Evolutionary conservation across 805 yeast genomes (phyloP), one percentile per base, ranked within the genome.

Genomic region (Yamadazyma ubonensis): DNA sequence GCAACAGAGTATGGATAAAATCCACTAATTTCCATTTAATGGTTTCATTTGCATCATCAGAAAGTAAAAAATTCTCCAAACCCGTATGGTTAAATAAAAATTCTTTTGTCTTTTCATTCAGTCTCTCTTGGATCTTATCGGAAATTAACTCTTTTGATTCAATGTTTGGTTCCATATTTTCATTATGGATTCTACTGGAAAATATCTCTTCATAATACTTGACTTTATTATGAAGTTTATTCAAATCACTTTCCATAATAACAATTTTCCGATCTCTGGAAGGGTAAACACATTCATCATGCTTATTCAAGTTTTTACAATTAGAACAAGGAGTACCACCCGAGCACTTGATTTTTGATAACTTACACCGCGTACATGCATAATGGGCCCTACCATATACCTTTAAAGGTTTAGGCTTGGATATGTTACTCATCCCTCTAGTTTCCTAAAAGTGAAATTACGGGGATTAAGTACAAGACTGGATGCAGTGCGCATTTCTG

Each of bases 301-400:
- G 57, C 45, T 61, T 63, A 40, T 55, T 58, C 33, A 56, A 56
- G 34, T 55, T 49, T 33, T 58, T 61, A 52, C 73, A 67, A 42
- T 65, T 67, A 7, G 70, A 52, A 39, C 73, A 67, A 12, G 73
- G 73, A 34, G 55, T 57, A 30, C 62, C 71, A 5, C 73, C 73
- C 21, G 67, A 63, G 41, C 73, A 67, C 43, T 62, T 61, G 51
- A 65, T 63, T 40, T 67, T 67, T 36, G 65, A 57, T 31, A 62
- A 36, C 43, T 65, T 67, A 48, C 73, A 67, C 21, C 71, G 55
- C n/a, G 62, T 55, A 49, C 73, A 67, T 3, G 73, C 73, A 44
- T 67, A 67, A 44, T 67, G 73, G 31, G 60, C 50, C 27, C 73
- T 50, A 2, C 73, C 73, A 48, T 58, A 67, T 22, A 67, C 71